Evolutionary conservation across 139 green algal species (phyloP).

Genomic region (Closterium sp.): DNA sequence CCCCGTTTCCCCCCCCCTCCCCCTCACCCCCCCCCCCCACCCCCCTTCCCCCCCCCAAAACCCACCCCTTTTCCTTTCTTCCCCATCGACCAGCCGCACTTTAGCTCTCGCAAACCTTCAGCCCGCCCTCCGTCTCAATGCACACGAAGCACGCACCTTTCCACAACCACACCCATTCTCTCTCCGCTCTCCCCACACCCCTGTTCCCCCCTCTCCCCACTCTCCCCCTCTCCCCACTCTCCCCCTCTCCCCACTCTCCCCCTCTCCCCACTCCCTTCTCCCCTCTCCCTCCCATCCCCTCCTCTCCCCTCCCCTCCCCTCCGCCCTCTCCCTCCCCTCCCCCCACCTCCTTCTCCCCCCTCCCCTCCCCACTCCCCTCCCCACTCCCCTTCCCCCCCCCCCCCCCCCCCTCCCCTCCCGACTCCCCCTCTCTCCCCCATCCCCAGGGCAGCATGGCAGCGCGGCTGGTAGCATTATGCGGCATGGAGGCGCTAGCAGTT

Average conservation of each 20-base stretch:
- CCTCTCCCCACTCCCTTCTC: not conserved
- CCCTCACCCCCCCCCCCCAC: too few relatives aligned
- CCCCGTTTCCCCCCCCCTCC: too few relatives aligned
- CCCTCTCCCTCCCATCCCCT: too few relatives aligned
- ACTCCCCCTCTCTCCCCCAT: not conserved
- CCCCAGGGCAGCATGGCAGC: not conserved
- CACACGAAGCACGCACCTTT: not conserved
- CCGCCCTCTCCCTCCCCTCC: not conserved
- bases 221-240: too few relatives aligned
- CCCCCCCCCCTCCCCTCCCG: too few relatives aligned
- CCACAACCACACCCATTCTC: not conserved
- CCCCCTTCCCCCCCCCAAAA: not conserved
- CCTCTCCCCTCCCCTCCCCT: too few relatives aligned
- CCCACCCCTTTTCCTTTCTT: not conserved
- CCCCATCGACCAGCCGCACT: not conserved
- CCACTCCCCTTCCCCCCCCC: too few relatives aligned
- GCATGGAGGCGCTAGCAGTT: slow-evolving; percentile 35
- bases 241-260: not conserved
- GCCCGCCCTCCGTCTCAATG: not conserved
- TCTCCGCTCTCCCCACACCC: not conserved
- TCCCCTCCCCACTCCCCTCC: not conserved
- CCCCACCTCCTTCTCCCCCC: not conserved
- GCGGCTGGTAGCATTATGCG: not conserved
- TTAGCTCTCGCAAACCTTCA: not conserved
- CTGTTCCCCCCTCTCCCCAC: not conserved